Conservation (phyloP, 345 rosid species). For the Barbarea vulgaris region DNA sequence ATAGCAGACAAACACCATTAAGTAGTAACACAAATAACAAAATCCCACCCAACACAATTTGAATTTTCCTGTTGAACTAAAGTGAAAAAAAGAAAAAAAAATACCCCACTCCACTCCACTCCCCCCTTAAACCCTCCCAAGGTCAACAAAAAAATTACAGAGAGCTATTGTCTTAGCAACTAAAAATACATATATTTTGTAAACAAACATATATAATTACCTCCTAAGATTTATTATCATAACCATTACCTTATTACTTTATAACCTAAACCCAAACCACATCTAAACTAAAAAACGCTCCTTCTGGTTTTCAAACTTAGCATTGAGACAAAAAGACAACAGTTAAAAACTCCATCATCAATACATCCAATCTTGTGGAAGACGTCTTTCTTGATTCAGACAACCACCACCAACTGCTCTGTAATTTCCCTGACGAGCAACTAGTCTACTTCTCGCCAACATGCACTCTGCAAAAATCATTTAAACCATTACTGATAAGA, state of each 20-base stretch:
- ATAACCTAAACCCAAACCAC: slow-evolving; percentile 25
- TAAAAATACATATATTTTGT: slow-evolving; percentile 9
- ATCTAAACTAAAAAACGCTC: slow-evolving; percentile 10
- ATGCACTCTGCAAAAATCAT: slow-evolving; percentile 25
- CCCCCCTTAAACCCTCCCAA: slow-evolving; percentile 24
- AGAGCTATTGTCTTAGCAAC: slow-evolving; percentile 22
- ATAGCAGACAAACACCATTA: not conserved
- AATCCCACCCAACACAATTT: slow-evolving; percentile 30
- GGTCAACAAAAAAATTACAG: slow-evolving; percentile 38
- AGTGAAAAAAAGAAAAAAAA: slow-evolving; percentile 3
- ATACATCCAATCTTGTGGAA: slow-evolving; percentile 46
- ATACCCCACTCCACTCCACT: slow-evolving; percentile 14
- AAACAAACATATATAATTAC: slow-evolving; percentile 7
- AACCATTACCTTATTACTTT: slow-evolving; percentile 20
- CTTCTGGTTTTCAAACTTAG: not conserved
- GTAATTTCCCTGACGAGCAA: slow-evolving; percentile 26
- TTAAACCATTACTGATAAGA: too few species aligned
- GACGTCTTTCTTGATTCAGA: slow-evolving; percentile 35
- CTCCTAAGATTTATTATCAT: slow-evolving; percentile 23
- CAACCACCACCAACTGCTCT: slow-evolving; percentile 18
- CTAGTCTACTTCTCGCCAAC: slow-evolving; percentile 22
- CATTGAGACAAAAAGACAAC: not conserved
- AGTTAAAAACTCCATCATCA: not conserved
- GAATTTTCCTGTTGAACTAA: slow-evolving; percentile 16
- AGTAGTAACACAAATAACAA: slow-evolving; percentile 33